Conservation (phyloP, 345 rosid genomes). For the Hibiscus trionum region DNA sequence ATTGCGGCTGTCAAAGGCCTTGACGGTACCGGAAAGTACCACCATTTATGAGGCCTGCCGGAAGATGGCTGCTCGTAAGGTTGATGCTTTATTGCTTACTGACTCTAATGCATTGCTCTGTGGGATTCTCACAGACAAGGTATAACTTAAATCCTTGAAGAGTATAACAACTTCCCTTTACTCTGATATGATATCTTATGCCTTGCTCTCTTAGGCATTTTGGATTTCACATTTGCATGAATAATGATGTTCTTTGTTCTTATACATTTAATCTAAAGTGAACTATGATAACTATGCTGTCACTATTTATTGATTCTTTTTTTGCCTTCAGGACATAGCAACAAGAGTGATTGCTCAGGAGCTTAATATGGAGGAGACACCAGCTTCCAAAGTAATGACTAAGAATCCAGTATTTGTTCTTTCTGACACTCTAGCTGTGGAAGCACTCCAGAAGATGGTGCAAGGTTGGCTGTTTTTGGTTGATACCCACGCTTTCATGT, state of each 20-base stretch:
- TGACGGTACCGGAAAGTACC: constrained; percentile 83
- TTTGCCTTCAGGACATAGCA: constrained; percentile 62
- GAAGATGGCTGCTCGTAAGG: constrained; percentile 87
- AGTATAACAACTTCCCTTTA: background rate
- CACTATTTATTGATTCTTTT: background rate
- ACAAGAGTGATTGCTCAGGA: constrained; percentile 82
- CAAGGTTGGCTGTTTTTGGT: constrained; percentile 50
- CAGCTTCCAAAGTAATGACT: constrained; percentile 95
- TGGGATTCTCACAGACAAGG: constrained; percentile 99
- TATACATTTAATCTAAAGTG: background rate
- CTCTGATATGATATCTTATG: background rate
- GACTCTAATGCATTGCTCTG: constrained; percentile 92
- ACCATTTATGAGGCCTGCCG: constrained; percentile 81
- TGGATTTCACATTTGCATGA: background rate
- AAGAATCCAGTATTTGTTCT: constrained; percentile 90
- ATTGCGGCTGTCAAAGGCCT: constrained; percentile 83
- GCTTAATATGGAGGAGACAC: constrained; percentile 75
- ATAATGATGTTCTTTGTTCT: background rate
- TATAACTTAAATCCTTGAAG: constrained; percentile 12
- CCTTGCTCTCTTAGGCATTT: background rate
- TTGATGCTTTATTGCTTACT: constrained; percentile 89
- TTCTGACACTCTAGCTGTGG: constrained; percentile 93
- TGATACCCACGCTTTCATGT: background rate
- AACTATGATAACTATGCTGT: background rate
- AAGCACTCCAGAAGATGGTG: constrained; percentile 99